Conservation (phyloP, 2,329 filamentous ascomycete genomes). For the Metarhizium guizhouense region DNA sequence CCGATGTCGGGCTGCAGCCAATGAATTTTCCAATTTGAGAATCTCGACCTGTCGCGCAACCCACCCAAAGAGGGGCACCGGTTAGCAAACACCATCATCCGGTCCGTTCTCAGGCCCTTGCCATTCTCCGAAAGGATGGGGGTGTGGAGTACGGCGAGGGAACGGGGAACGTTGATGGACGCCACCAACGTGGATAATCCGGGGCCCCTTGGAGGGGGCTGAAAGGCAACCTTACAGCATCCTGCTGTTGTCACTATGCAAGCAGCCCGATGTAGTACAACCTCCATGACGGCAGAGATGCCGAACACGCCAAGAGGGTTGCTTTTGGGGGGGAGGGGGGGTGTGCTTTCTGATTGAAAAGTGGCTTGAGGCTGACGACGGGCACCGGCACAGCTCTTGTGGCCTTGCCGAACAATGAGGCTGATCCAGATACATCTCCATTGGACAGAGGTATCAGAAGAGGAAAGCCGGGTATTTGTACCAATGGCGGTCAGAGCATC, state of each 20-base stretch:
- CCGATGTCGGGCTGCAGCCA: conserved; percentile 69
- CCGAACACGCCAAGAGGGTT: neutral
- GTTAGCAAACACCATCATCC: conserved; percentile 7
- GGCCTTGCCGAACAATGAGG: neutral
- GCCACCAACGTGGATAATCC: neutral
- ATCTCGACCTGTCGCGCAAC: conserved; percentile 70
- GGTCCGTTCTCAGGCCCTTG: neutral
- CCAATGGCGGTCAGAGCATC: no score
- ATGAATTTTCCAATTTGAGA: conserved; percentile 81
- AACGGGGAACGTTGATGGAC: neutral
- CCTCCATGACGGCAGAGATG: neutral
- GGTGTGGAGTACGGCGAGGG: neutral
- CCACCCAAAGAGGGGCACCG: neutral
- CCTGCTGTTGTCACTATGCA: neutral
- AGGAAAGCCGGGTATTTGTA: neutral
- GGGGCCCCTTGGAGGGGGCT: neutral
- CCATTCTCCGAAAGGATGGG: neutral
- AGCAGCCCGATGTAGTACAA: neutral
- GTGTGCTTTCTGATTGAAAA: neutral
- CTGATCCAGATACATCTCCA: neutral
- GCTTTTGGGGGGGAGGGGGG: neutral
- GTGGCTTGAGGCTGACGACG: neutral
- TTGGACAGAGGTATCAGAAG: neutral
- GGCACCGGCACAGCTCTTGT: neutral
- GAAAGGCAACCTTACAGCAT: neutral